These are phyloP conservation scores for Solanum hybrid DNA, from an alignment of 305 asterid species.

Conservation along the genomic window DNA sequence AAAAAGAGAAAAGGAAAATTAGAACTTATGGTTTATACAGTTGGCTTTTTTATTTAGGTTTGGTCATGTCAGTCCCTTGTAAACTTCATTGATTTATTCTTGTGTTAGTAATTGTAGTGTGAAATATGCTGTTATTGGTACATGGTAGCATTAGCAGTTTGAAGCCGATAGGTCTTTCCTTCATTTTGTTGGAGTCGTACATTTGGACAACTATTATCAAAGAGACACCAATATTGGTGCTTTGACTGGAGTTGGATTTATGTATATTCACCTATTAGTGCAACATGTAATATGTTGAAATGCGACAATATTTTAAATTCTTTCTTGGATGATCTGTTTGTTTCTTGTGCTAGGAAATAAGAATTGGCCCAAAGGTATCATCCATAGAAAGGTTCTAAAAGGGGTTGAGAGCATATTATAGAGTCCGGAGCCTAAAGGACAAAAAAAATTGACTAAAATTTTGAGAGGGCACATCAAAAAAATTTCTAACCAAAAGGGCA, in stretches of 20 bases:
- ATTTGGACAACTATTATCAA: background rate
- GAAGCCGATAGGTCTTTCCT: constrained; percentile 11
- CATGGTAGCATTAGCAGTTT: background rate
- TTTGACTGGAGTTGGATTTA: background rate
- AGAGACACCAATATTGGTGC: background rate
- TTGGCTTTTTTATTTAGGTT: constrained; percentile 18
- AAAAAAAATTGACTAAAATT: too few relatives aligned
- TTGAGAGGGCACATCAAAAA: too few relatives aligned
- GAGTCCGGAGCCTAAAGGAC: too few relatives aligned
- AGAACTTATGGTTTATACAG: constrained; percentile 14
- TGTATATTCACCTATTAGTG: background rate
- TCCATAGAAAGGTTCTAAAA: background rate
- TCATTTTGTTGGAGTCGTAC: background rate
- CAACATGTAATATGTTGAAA: background rate
- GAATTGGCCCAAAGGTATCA: background rate
- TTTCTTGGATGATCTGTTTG: background rate
- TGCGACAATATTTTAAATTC: background rate
- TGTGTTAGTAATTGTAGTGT: constrained; percentile 43
- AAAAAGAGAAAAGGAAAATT: background rate
- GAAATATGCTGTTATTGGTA: constrained; percentile 30
- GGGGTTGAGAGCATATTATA: background rate
- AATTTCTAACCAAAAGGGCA: too few relatives aligned
- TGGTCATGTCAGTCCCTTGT: constrained; percentile 19
- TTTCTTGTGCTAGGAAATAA: background rate
- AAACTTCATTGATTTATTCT: constrained; percentile 46